Evolutionary conservation across 2,329 filamentous ascomycete genomes (phyloP), one percentile per base, ranked within the genome.

Genomic region (Ophiocordyceps camponoti-floridani): DNA sequence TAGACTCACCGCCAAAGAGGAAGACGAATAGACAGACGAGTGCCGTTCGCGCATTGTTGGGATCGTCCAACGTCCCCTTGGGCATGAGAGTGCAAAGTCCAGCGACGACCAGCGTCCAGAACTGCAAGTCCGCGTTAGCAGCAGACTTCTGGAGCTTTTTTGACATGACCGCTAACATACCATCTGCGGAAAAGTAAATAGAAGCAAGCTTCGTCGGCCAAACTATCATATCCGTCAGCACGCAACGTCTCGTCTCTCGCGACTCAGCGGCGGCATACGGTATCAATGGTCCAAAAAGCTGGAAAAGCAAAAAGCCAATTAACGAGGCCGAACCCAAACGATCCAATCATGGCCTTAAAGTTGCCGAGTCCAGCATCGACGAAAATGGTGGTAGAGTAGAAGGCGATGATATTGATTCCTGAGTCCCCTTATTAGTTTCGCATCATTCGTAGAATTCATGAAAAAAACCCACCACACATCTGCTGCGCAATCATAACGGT

Each of bases 401-500:
- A 85, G 1, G 79, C 77, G 47, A 84, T 80, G 49, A 84, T 82
- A 56, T 84, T 84, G 60, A 82, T 54, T 19, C 50, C 44, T 47
- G 43, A 10, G 11, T 19, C 14, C 27, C 14, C 12, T 14, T 14
- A n/a, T n/a, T n/a, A n/a, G n/a, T n/a, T n/a, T n/a, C n/a, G n/a
- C n/a, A n/a, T n/a, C n/a, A n/a, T n/a, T n/a, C n/a, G n/a, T n/a
- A n/a, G n/a, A n/a, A n/a, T n/a, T n/a, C n/a, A n/a, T n/a, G n/a
- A n/a, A n/a, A n/a, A 30, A n/a, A 37, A 35, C 44, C 19, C 10
- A 45, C 44, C 71, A 52, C 77, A 81, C 70, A 82, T 77, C 60
- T 82, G 78, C 59, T 83, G 79, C 3, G 77, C 77, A 57, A 82
- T 75, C 84, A 93, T 93, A 54, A 91, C 83, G 2, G 77, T 78